These are phyloP conservation scores for Pseudogymnoascus sp. DNA, from an alignment of 2,329 filamentous ascomycete genomes.

Conservation along the genomic window DNA sequence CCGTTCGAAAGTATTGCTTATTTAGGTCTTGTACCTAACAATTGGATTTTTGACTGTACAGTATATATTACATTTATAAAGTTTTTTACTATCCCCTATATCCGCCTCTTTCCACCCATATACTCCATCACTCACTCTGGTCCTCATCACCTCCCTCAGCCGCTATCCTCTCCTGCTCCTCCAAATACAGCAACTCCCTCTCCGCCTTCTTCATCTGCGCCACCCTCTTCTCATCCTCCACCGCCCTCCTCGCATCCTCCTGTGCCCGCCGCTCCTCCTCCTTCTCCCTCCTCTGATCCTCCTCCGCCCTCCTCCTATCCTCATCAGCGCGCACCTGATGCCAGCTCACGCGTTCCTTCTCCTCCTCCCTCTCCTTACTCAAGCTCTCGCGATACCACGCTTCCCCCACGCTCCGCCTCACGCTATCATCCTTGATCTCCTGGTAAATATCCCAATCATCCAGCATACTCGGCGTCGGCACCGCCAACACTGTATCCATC, in stretches of 20 bases:
- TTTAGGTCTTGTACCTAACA: neutral
- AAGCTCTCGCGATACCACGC: slow-evolving; percentile 21
- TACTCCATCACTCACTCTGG: neutral
- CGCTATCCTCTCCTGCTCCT: neutral
- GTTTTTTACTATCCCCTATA: neutral
- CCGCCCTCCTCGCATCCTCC: neutral
- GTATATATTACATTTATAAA: neutral
- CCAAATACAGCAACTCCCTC: neutral
- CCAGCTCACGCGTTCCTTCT: slow-evolving; percentile 12
- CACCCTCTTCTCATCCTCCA: neutral
- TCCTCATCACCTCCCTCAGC: neutral
- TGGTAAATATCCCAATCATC: slow-evolving; percentile 48
- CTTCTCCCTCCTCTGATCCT: slow-evolving; percentile 12
- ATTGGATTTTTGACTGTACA: neutral
- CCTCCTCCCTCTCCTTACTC: slow-evolving; percentile 15
- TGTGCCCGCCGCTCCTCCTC: slow-evolving; percentile 3
- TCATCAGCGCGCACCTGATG: slow-evolving; percentile 10
- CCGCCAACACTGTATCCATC: slow-evolving; percentile 34
- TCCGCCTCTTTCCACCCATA: neutral
- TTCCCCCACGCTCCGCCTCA: slow-evolving; percentile 31
- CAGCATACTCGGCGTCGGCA: slow-evolving; percentile 45
- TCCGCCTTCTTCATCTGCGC: neutral
- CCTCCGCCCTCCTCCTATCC: slow-evolving; percentile 8
- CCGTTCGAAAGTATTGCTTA: neutral
- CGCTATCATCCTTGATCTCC: slow-evolving; percentile 33